Conservation (phyloP, 2,329 filamentous ascomycete species). For the Colletotrichum tropicale region DNA sequence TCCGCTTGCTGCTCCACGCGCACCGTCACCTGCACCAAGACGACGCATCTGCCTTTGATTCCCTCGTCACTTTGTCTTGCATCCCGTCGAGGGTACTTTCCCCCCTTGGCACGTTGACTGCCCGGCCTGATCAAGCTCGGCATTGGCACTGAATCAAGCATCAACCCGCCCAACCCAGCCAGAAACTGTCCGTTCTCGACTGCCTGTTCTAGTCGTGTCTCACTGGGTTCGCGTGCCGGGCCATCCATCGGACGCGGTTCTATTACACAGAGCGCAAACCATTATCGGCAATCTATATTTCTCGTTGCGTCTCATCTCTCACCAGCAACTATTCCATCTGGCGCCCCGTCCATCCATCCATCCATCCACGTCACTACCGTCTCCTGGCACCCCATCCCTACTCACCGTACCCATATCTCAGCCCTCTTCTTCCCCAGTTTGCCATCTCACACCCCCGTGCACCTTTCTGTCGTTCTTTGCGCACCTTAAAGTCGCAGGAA, state of each 20-base stretch:
- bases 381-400: neutral
- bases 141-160: slow-evolving; percentile 6
- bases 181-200: neutral
- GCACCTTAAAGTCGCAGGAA: neutral
- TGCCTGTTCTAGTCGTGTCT: slow-evolving; percentile 12
- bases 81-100: neutral
- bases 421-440: neutral
- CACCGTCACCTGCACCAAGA: neutral
- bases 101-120: neutral
- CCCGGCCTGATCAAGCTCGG: neutral
- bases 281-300: neutral
- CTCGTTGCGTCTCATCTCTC: neutral
- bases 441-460: slow-evolving; percentile 13
- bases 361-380: slow-evolving; percentile 2
- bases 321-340: neutral
- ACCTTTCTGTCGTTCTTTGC: neutral
- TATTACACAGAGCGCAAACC: neutral
- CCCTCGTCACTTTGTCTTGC: neutral
- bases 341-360: slow-evolving; percentile 3
- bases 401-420: slow-evolving; percentile 16
- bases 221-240: slow-evolving; percentile 2
- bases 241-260: neutral
- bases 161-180: neutral
- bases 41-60: neutral
- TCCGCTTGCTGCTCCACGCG: slow-evolving; percentile 18